phyloP scores from a whole-genome alignment of 768 basidiomycete species.

The Leccinum sublutescens region DNA sequence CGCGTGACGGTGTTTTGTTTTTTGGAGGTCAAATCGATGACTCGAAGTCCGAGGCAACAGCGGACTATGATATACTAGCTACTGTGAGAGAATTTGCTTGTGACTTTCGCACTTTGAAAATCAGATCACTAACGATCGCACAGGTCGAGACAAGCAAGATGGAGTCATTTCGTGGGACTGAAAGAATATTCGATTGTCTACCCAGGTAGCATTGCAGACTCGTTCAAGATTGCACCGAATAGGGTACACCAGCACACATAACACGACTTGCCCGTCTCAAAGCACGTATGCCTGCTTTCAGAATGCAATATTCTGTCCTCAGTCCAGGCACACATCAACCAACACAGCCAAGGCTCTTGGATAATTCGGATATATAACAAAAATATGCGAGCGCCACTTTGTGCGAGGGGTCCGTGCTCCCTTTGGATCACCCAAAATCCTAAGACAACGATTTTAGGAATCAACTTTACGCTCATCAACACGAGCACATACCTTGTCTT shows the following conservation, averaged over 20 bases:
- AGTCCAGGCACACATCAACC: not conserved
- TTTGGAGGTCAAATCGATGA: not conserved
- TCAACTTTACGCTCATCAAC: not conserved
- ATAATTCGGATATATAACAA: too few species aligned
- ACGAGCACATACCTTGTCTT: conserved; percentile 23
- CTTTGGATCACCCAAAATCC: conserved; percentile 21
- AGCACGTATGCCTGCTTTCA: too few species aligned
- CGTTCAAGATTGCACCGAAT: not conserved
- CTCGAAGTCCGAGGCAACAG: too few species aligned
- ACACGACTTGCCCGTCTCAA: too few species aligned
- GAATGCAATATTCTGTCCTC: too few species aligned
- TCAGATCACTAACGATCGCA: not conserved
- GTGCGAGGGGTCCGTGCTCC: conserved; percentile 6
- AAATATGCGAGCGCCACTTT: not conserved
- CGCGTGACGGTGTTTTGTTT: not conserved
- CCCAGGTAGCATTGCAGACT: too few species aligned
- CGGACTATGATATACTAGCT: not conserved
- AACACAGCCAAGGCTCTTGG: not conserved
- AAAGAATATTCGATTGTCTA: not conserved
- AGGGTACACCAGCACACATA: not conserved
- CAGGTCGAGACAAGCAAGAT: not conserved
- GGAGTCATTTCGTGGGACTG: not conserved
- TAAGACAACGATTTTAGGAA: conserved; percentile 1
- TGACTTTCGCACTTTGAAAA: too few species aligned
- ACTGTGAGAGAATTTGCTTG: not conserved